Base-by-base conservation (phyloP, 169 alveolate species). In the Plasmodium ovale region DNA sequence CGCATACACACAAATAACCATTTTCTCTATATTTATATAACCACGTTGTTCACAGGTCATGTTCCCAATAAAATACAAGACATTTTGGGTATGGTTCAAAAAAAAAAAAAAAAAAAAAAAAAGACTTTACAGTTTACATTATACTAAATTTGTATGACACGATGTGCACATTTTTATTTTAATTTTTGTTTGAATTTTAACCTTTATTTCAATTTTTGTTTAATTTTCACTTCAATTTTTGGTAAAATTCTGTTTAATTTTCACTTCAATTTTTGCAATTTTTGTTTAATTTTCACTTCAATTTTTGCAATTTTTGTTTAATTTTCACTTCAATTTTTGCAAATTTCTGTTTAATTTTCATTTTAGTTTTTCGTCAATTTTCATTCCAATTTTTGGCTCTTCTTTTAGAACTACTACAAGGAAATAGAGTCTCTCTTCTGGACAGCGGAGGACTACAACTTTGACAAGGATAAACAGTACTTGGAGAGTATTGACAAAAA, bases 391-490 rank as follows among this genome's bases (percentile, higher is more conserved):
- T 29, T 12, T 19, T 73, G n/a, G n/a, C 39, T 25, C 21, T n/a
- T 42, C 7, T 25, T 79, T 42, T 79, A 79, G 89, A 94, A 92
- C 56, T 94, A 93, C 94, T 96, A 96, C 92, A 96, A 96, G 72
- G 94, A 95, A 65, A 93, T 95, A 37, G 93, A 92, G 79, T 96
- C 96, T 42, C 77, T 94, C 31, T 96, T 96, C 88, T 96, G 98
- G 98, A 94, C 97, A 14, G 97, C 96, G 25, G 97, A 96, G 51
- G 97, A 95, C 56, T 94, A 95, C 60, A 96, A 95, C 71, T 93
- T 94, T 21, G 94, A 91, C 73, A 92, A 94, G 37, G 98, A 96
- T 60, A 88, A 64, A 58, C 59, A n/a, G 12, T 59, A 33, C 62
- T 67, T 92, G 51, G 73, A 51, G 16, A 64, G 39, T 5, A 27